Conservation (phyloP, 345 rosid species). For the Aquilaria yunnanensis region DNA sequence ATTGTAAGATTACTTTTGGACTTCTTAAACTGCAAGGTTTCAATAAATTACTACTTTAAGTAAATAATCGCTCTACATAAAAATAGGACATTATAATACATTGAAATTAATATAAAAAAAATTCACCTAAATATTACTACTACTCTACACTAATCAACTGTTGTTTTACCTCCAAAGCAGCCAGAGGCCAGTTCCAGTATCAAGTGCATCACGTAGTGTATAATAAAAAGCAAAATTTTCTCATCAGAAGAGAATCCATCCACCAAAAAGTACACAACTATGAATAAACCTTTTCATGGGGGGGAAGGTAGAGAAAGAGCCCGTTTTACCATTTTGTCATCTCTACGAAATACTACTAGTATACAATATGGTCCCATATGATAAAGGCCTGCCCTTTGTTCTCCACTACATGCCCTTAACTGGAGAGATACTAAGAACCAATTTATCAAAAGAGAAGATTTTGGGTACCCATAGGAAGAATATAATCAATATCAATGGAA, state of each 20-base stretch:
- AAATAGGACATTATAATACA: too few relatives aligned
- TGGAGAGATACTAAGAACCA: constrained; percentile 12
- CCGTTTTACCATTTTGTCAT: background rate
- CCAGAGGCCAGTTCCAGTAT: constrained; percentile 36
- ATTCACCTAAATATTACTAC: constrained; percentile 1
- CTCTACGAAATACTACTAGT: background rate
- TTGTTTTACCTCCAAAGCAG: constrained; percentile 7
- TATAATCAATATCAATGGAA: constrained; percentile 5
- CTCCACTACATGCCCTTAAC: constrained; percentile 6
- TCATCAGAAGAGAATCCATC: constrained; percentile 7
- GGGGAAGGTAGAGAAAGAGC: background rate
- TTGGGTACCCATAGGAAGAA: background rate
- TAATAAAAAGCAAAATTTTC: background rate
- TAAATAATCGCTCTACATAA: too few relatives aligned
- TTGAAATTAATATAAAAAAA: background rate
- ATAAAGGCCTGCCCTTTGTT: background rate
- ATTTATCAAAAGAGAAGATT: background rate
- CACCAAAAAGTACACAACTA: constrained; percentile 15
- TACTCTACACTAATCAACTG: background rate
- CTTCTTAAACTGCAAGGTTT: too few relatives aligned
- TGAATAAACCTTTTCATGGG: background rate
- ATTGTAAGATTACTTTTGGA: too few relatives aligned
- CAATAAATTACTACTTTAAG: too few relatives aligned
- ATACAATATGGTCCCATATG: constrained; percentile 3
- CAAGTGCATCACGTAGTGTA: constrained; percentile 14